Conservation (phyloP, 2,329 filamentous ascomycete genomes). For the Colletotrichum lindemuthianum region DNA sequence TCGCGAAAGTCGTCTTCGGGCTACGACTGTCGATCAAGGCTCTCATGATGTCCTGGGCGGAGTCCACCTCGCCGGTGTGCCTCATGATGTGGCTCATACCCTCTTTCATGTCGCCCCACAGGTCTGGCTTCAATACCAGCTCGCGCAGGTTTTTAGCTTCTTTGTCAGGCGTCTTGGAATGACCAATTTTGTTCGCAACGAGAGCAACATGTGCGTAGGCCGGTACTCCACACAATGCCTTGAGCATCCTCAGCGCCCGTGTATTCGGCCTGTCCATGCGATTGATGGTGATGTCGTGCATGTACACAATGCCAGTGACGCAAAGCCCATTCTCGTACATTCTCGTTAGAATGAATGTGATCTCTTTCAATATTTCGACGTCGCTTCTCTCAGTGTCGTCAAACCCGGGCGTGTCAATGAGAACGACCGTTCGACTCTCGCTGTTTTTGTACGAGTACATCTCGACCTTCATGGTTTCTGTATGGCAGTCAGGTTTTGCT, state of each 20-base stretch:
- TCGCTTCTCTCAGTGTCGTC: constrained; percentile 52
- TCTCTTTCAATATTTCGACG: constrained; percentile 50
- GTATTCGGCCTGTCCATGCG: constrained; percentile 46
- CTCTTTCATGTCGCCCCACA: not conserved
- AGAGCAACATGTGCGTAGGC: constrained; percentile 47
- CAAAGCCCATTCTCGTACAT: constrained; percentile 40
- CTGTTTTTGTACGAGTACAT: not conserved
- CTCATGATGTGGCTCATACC: not conserved
- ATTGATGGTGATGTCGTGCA: constrained; percentile 49
- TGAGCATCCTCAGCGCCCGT: constrained; percentile 50
- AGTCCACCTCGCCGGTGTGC: not conserved
- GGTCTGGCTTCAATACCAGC: not conserved
- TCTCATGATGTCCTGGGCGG: not conserved
- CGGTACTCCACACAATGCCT: constrained; percentile 48
- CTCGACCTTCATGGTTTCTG: not conserved
- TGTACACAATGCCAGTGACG: constrained; percentile 51
- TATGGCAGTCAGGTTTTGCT: too few relatives aligned
- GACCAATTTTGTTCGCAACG: constrained; percentile 44
- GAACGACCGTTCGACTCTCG: constrained; percentile 36
- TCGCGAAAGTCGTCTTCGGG: not conserved
- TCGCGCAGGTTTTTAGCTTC: not conserved
- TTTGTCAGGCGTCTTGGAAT: not conserved
- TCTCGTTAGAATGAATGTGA: constrained; percentile 45
- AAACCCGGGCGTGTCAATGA: constrained; percentile 57
- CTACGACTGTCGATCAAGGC: not conserved